Base-by-base conservation (phyloP, 257 asterid genomes). In the Mentha longifolia region DNA sequence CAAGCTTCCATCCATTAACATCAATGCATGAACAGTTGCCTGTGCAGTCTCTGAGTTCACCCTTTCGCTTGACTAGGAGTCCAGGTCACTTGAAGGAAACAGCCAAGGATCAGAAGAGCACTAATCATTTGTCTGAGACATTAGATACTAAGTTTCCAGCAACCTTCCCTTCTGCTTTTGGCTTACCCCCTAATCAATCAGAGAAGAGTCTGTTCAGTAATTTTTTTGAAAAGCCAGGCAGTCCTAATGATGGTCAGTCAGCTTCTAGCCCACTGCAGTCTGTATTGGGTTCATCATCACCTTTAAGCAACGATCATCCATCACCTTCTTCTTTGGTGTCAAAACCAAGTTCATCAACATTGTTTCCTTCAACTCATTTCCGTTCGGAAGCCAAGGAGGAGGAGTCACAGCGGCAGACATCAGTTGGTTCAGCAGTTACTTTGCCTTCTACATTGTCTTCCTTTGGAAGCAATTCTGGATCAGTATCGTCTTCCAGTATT, bases 311-410 rank as follows among this genome's bases (percentile, higher is more conserved):
- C 60, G 62, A 65, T 69, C 61, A 67, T n/a, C 74, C 81, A 65
- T 61, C 85, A 19, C 41, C 85, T 77, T 61, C 77, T 19, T 76
- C 87, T 62, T 68, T 70, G 69, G 68, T 19, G 59, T 58, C 88
- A 55, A 79, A 80, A 74, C 74, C 82, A 75, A 78, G 74, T 81
- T 68, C 81, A 54, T 74, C 81, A 49, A 73, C 80, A 51, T 51
- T 78, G 71, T 83, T 84, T 52, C 60, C 72, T 62, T 70, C 51
- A 15, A 57, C 71, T 60, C 63, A 74, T 46, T 51, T 81, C 63
- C 55, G 50, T 72, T 77, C 88, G 64, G 86, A 80, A 68, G 77
- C 79, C 76, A 83, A 74, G 73, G 81, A 79, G 73, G 79, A 71
- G 71, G 46, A n/a, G 55, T 76, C 81, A 74, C 84, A 67, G 56